Evolutionary conservation across 108 stramenopile species (phyloP).

Genomic region (Discostella pseudostelligera): DNA sequence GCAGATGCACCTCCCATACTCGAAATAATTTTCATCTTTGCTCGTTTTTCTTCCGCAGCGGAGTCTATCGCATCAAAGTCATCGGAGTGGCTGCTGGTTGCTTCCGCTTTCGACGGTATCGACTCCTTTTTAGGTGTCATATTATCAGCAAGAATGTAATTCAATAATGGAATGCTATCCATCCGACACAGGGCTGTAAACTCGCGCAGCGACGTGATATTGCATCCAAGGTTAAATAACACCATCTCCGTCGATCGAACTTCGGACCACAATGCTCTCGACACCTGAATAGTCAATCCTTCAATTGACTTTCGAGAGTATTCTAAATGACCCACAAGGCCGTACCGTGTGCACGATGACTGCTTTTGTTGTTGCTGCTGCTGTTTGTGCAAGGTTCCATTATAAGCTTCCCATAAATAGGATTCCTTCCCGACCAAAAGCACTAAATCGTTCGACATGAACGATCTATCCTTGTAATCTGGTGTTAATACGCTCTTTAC

Average conservation of each 20-base stretch:
- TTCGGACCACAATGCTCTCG: slow-evolving; percentile 63
- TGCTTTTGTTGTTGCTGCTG: slow-evolving; percentile 13
- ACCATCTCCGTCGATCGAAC: slow-evolving; percentile 51
- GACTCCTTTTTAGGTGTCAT: slow-evolving; percentile 17
- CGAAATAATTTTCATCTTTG: slow-evolving; percentile 49
- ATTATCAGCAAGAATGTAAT: slow-evolving; percentile 62
- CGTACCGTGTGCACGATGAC: slow-evolving; percentile 11
- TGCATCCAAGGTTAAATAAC: slow-evolving; percentile 66
- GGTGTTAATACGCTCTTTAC: slow-evolving; percentile 17
- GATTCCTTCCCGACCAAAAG: slow-evolving; percentile 29
- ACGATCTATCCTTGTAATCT: slow-evolving; percentile 34
- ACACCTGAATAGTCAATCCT: slow-evolving; percentile 61
- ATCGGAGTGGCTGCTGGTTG: neutral
- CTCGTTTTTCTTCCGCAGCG: slow-evolving; percentile 14
- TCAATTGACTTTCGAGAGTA: slow-evolving; percentile 52
- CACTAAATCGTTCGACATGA: slow-evolving; percentile 43
- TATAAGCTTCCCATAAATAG: slow-evolving; percentile 27
- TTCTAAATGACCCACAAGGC: slow-evolving; percentile 72
- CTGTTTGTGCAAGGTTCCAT: slow-evolving; percentile 32
- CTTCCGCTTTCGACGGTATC: neutral
- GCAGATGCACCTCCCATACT: slow-evolving; percentile 71
- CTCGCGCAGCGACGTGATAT: slow-evolving; percentile 77
- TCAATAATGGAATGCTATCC: slow-evolving; percentile 61
- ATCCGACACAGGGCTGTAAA: slow-evolving; percentile 80
- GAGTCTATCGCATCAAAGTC: slow-evolving; percentile 5